phyloP scores from a whole-genome alignment of 768 basidiomycete species.

The Leccinellum albellum region DNA sequence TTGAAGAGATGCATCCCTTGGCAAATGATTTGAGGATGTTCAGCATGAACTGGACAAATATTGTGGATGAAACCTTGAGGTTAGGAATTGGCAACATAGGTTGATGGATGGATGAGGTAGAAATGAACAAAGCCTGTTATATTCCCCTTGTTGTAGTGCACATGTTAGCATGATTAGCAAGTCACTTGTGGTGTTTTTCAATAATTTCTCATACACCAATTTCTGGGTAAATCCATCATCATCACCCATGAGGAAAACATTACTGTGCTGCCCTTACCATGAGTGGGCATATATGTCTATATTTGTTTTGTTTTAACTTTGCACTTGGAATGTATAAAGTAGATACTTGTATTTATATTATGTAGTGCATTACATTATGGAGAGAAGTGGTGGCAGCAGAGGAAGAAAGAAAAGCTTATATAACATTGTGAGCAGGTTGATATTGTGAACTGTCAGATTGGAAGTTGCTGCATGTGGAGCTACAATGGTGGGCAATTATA shows the following conservation, averaged over 20 bases:
- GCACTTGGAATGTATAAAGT: not conserved
- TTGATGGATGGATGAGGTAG: not conserved
- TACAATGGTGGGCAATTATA: no score
- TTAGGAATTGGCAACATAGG: not conserved
- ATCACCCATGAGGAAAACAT: no score
- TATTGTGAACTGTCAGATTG: not conserved
- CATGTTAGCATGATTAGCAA: no score
- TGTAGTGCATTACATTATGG: not conserved
- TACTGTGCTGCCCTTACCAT: no score
- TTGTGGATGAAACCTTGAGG: not conserved
- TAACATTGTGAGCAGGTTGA: not conserved
- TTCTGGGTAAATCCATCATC: no score
- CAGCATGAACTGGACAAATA: not conserved
- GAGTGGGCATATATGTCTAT: no score
- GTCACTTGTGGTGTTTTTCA: no score
- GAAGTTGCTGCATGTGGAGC: no score
- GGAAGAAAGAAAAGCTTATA: not conserved
- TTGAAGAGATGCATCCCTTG: not conserved
- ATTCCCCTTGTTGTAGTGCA: no score
- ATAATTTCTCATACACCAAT: no score
- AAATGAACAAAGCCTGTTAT: not conserved
- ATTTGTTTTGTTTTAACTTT: no score
- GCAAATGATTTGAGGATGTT: not conserved
- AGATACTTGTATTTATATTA: not conserved
- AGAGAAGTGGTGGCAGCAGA: not conserved